phyloP scores from a whole-genome alignment of 768 basidiomycete genomes.

The Candolleomyces efflorescens region DNA sequence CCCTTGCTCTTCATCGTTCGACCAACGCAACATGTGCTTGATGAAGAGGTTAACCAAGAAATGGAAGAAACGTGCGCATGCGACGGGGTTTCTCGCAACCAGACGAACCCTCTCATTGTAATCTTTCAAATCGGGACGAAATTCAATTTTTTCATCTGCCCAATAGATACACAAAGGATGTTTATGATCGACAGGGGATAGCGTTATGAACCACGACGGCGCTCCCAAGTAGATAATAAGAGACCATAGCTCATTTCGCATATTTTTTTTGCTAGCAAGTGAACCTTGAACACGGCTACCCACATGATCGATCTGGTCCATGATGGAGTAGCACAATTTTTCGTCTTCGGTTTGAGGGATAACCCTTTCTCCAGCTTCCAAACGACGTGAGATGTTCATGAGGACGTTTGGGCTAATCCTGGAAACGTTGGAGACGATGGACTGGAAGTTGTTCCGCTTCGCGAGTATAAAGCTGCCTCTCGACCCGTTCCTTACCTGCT shows the following conservation, averaged over 20 bases:
- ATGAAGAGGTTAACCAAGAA: background rate
- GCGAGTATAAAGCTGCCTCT: constrained; percentile 11
- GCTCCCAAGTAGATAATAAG: background rate
- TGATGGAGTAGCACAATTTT: constrained; percentile 14
- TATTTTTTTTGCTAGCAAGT: constrained; percentile 17
- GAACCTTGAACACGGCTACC: constrained; percentile 17
- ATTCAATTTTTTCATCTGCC: constrained; percentile 16
- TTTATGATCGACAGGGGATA: constrained; percentile 21
- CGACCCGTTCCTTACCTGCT: constrained; percentile 22
- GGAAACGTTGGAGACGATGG: constrained; percentile 12
- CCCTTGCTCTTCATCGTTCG: background rate
- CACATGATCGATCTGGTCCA: constrained; percentile 18
- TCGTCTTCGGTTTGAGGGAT: constrained; percentile 14
- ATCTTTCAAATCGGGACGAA: constrained; percentile 3
- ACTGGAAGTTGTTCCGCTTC: constrained; percentile 13
- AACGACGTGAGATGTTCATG: background rate
- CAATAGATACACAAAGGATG: constrained; percentile 29
- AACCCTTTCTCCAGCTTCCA: constrained; percentile 12
- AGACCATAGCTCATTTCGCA: constrained; percentile 19
- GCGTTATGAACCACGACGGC: constrained; percentile 3
- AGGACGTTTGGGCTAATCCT: constrained; percentile 8
- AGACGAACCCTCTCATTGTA: constrained; percentile 9
- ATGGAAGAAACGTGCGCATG: background rate
- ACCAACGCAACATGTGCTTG: background rate
- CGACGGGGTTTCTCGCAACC: constrained; percentile 21